These are phyloP conservation scores for Fistulifera solaris DNA, from an alignment of 108 stramenopile genomes.

Conservation along the genomic window DNA sequence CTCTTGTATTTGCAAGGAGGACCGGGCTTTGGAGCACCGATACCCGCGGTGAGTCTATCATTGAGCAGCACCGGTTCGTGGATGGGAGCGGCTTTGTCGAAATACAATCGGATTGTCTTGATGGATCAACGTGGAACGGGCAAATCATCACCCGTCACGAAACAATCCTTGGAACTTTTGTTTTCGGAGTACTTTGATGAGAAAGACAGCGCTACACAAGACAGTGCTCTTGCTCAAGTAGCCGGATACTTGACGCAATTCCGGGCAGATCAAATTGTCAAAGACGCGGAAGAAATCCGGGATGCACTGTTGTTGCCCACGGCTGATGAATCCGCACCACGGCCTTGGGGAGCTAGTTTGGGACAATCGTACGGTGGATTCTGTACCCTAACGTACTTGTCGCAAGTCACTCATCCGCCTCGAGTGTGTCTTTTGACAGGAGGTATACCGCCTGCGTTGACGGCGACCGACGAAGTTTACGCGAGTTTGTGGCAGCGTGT, in stretches of 20 bases:
- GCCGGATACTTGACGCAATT: constrained; percentile 71
- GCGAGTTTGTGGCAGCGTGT: constrained; percentile 68
- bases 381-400: constrained; percentile 85
- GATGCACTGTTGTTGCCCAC: constrained; percentile 41
- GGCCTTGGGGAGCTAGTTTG: constrained; percentile 72
- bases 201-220: background rate
- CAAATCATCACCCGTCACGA: constrained; percentile 62
- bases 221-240: constrained; percentile 40
- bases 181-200: constrained; percentile 67
- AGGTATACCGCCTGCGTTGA: constrained; percentile 84
- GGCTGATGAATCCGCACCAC: constrained; percentile 1
- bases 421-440: constrained; percentile 76
- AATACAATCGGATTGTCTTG: constrained; percentile 60
- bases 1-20: constrained; percentile 84
- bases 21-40: constrained; percentile 85
- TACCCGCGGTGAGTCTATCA: constrained; percentile 38
- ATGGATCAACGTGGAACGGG: constrained; percentile 97
- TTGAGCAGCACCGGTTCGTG: constrained; percentile 43
- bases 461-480: constrained; percentile 56
- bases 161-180: constrained; percentile 50
- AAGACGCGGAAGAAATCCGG: constrained; percentile 82
- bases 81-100: constrained; percentile 56
- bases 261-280: constrained; percentile 84
- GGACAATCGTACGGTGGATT: constrained; percentile 94
- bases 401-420: constrained; percentile 54